Conservation (phyloP, 371 early-diverging fungal species). For the Saksenaea oblongispora region DNA sequence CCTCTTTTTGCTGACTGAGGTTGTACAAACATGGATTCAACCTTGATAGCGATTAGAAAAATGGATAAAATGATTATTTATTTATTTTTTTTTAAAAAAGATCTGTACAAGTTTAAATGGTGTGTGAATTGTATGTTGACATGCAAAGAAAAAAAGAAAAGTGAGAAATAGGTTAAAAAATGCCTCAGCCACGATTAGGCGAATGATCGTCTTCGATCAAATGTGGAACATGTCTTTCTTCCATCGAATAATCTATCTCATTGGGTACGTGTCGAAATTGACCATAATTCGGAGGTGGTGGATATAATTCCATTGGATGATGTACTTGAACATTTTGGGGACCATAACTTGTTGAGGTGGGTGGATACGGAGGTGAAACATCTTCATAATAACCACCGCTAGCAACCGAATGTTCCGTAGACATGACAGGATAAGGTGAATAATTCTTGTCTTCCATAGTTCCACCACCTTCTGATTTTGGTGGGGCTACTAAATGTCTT, state of each 20-base stretch:
- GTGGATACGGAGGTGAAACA: not conserved
- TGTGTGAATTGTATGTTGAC: slow-evolving; percentile 16
- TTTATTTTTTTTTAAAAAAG: not conserved
- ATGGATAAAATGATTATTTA: not conserved
- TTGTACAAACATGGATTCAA: not conserved
- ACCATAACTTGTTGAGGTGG: not conserved
- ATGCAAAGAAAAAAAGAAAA: not conserved
- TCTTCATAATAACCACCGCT: not conserved
- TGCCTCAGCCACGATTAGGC: not conserved
- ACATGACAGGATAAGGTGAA: not conserved
- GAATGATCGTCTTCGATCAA: not conserved
- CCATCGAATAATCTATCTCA: not conserved
- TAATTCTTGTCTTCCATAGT: not conserved
- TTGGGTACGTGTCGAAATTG: not conserved
- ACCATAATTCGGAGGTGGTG: not conserved
- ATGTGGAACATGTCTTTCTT: not conserved
- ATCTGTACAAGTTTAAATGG: not conserved
- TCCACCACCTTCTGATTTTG: not conserved
- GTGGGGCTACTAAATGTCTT: not conserved
- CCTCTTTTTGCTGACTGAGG: not conserved
- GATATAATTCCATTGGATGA: not conserved
- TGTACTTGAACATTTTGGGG: not conserved
- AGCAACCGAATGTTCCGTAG: not conserved
- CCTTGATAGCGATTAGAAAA: not conserved
- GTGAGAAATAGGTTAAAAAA: not conserved